Evolutionary conservation across 2,329 filamentous ascomycete species (phyloP).

Genomic region (Scytalidium lignicola): DNA sequence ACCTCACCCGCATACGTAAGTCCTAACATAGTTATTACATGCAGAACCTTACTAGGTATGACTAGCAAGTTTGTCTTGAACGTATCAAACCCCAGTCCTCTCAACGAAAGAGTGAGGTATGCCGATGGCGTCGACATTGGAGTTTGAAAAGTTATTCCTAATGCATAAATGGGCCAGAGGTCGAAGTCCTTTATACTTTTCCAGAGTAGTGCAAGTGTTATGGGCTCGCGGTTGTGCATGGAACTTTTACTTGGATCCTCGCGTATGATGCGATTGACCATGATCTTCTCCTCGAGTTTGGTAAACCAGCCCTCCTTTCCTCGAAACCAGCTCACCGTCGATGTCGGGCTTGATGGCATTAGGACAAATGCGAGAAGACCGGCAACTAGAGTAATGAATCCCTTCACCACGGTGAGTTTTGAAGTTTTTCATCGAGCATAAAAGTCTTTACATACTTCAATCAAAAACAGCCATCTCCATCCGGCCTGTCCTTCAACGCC

Average conservation of each 20-base stretch:
- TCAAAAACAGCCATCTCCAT: conserved; percentile 36
- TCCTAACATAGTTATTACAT: conserved; percentile 35
- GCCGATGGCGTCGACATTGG: conserved; percentile 42
- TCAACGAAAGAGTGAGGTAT: conserved; percentile 56
- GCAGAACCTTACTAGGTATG: conserved; percentile 49
- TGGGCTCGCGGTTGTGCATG: conserved; percentile 47
- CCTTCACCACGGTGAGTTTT: conserved; percentile 9
- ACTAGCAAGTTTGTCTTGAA: conserved; percentile 59
- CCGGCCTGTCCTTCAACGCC: conserved; percentile 16
- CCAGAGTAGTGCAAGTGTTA: conserved; percentile 40
- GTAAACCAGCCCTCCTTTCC: conserved; percentile 58
- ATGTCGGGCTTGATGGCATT: conserved; percentile 21
- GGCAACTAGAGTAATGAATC: conserved; percentile 19
- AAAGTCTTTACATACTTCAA: conserved; percentile 8
- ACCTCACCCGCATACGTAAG: conserved; percentile 36
- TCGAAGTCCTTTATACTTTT: conserved; percentile 44
- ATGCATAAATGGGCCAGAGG: conserved; percentile 45
- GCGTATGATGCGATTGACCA: conserved; percentile 52
- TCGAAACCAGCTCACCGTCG: conserved; percentile 45
- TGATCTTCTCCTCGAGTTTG: conserved; percentile 55
- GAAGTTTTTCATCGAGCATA: conserved; percentile 8
- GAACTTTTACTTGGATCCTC: conserved; percentile 43
- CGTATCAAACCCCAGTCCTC: conserved; percentile 51
- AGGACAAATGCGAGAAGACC: conserved; percentile 16
- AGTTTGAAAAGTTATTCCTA: conserved; percentile 42